Conservation (phyloP, 805 yeast species). For the Ogataea kodamae region DNA sequence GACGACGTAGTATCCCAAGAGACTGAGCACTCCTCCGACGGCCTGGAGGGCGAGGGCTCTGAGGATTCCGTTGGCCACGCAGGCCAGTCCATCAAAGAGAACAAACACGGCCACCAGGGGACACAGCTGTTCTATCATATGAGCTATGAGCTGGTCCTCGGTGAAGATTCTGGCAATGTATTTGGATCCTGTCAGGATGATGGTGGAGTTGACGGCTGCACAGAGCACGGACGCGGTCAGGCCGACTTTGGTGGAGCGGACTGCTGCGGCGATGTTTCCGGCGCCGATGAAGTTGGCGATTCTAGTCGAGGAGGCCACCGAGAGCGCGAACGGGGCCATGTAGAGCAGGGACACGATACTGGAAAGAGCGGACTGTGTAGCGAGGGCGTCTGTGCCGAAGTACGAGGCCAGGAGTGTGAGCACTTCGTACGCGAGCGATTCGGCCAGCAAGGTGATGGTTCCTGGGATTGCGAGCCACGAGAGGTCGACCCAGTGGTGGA, state of each 20-base stretch:
- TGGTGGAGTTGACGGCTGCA: conserved; percentile 39
- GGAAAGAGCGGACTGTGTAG: conserved; percentile 54
- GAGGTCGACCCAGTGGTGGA: conserved; percentile 38
- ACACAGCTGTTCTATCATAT: conserved; percentile 49
- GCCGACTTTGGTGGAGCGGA: conserved; percentile 42
- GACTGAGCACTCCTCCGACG: conserved; percentile 66
- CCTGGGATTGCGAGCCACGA: conserved; percentile 51
- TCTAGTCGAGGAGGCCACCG: conserved; percentile 53
- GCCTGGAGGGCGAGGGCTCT: conserved; percentile 76
- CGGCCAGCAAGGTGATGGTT: conserved; percentile 52
- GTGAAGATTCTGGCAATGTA: conserved; percentile 60
- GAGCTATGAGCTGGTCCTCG: conserved; percentile 53
- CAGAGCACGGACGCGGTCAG: conserved; percentile 34
- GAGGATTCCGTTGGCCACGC: conserved; percentile 68
- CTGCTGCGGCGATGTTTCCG: conserved; percentile 29
- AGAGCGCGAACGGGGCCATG: conserved; percentile 56
- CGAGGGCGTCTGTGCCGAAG: conserved; percentile 51
- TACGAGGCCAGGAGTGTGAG: conserved; percentile 50
- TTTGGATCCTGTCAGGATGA: conserved; percentile 44
- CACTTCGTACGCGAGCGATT: conserved; percentile 56
- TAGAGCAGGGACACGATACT: conserved; percentile 49
- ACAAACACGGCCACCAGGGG: conserved; percentile 67
- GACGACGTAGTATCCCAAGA: conserved; percentile 65
- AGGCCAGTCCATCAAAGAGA: conserved; percentile 65
- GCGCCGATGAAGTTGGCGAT: conserved; percentile 54